phyloP scores from a whole-genome alignment of 371 early-diverging fungal genomes.

The Lichtheimia ornata region DNA sequence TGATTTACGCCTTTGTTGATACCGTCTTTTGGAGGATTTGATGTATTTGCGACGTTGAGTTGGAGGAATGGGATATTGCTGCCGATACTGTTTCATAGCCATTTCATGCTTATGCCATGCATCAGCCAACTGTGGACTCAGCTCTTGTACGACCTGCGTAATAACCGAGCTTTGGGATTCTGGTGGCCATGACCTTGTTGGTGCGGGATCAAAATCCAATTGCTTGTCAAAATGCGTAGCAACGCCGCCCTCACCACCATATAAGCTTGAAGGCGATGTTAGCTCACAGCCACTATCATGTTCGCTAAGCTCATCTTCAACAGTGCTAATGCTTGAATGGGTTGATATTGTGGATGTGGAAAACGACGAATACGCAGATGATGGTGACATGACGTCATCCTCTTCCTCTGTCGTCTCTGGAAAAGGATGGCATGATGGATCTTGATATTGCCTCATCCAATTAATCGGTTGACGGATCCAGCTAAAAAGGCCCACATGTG shows the following conservation, averaged over 20 bases:
- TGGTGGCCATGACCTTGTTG: constrained; percentile 4
- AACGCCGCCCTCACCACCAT: too few species aligned
- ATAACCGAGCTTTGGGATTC: constrained; percentile 1
- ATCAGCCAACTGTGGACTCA: not conserved
- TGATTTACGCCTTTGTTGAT: too few species aligned
- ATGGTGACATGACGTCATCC: not conserved
- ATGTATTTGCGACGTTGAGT: constrained; percentile 1
- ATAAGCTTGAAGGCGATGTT: too few species aligned
- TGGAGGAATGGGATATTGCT: constrained; percentile 1
- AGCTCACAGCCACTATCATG: too few species aligned
- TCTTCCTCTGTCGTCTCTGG: not conserved
- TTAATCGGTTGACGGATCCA: constrained; percentile 4
- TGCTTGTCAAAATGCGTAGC: too few species aligned
- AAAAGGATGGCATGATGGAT: not conserved
- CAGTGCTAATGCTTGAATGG: not conserved
- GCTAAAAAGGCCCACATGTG: not conserved
- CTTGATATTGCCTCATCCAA: not conserved
- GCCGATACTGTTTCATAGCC: not conserved
- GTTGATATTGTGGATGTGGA: not conserved
- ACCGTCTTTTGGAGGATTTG: too few species aligned
- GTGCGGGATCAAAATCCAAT: not conserved
- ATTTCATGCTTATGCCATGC: constrained; percentile 2
- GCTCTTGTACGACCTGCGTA: not conserved
- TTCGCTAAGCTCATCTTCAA: not conserved
- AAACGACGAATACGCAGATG: not conserved